Base-by-base conservation (phyloP, 768 basidiomycete genomes). In the Naganishia vaughanmartiniae region DNA sequence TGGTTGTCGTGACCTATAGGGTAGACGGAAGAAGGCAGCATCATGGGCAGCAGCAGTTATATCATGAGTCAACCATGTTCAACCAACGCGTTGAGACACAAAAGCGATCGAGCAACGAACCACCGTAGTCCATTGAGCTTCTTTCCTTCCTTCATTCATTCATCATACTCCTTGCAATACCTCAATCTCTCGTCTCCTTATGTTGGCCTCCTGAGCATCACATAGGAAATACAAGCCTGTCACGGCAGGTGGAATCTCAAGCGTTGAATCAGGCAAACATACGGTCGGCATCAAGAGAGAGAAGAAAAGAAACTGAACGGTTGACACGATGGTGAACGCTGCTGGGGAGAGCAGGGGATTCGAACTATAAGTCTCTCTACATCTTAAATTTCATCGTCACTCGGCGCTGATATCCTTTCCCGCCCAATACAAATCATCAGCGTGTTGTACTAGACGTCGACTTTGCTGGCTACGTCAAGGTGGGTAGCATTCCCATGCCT, bases 401-500 rank as follows among this genome's bases (percentile, higher is more conserved):
- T 1, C 12, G 2, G 30, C 26, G 42, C 60, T 63, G 60, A 63
- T 26, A n/a, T 14, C 2, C 24, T 0, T 63, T 14, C 15, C n/a
- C 24, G 24, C n/a, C 60, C 89, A 26, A 26, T 45, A 63, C 60
- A 88, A 91, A 90, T 83, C 91, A 95, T 83, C 95, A 97, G 86
- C 92, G 92, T 81, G 93, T 96, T 63, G 90, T 91, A 72, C 84
- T 97, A 74, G 92, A 95, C 83, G 88, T 97, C 72, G 92, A 94
- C 84, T 93, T 96, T 81, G 86, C 89, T 10, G 95, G 95, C 26
- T 85, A 85, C 78, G 85, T 93, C 76, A 90, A 90, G 87, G 60
- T 45, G 15, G 10, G 26, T 45, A 26, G 14, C n/a, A 15, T 78
- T 39, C 39, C 24, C 19, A 30, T 55, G 9, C 11, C 4, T 12